Base-by-base conservation (phyloP, 495 filamentous ascomycete genomes). In the Aspergillus funiculosus region DNA sequence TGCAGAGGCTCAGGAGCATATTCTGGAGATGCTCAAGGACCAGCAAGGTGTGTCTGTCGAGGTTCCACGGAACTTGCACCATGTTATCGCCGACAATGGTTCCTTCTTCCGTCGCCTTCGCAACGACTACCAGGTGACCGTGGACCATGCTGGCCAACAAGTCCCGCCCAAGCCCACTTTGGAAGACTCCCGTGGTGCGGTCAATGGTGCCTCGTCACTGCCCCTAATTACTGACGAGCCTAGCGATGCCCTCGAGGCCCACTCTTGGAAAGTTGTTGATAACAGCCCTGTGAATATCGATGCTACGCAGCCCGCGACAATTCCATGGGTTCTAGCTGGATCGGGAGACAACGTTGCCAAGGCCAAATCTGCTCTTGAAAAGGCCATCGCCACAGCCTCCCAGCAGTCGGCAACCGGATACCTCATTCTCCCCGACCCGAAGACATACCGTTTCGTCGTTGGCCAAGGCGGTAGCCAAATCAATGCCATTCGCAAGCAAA, bases 321-420 rank as follows among this genome's bases (percentile, higher is more conserved):
- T 95, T 53, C 87, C 94, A 9, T 99, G 92, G 92, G 78, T 94
- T 28, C 77, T 99, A 8, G 82, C 78, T 42, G 94, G 92, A 13
- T 73, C 75, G 14, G 69, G 78, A 0, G 86, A 95, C 40, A 85
- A 80, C 48, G 71, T 96, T 27, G 74, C 78, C 41, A 85, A 85
- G 63, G 92, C 87, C 25, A 85, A 83, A 60, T 72, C 78, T n/a
- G 67, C 72, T 9, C 75, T 97, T 24, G 71, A 79, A 39, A 72
- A 76, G 48, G 86, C 87, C 9, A 69, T 96, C 34, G 75, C 82
- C 46, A 69, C 82, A 43, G 88, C 89, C 1, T 68, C 76, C 39
- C 81, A 82, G 58, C 83, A 87, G 55, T 80, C 75, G 20, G 75
- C 76, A 10, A 86, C 80, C 1, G 92, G 94, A 4, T 96, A 92